These are phyloP conservation scores for Jatropha curcas DNA, from an alignment of 345 rosid species.

Conservation along the genomic window DNA sequence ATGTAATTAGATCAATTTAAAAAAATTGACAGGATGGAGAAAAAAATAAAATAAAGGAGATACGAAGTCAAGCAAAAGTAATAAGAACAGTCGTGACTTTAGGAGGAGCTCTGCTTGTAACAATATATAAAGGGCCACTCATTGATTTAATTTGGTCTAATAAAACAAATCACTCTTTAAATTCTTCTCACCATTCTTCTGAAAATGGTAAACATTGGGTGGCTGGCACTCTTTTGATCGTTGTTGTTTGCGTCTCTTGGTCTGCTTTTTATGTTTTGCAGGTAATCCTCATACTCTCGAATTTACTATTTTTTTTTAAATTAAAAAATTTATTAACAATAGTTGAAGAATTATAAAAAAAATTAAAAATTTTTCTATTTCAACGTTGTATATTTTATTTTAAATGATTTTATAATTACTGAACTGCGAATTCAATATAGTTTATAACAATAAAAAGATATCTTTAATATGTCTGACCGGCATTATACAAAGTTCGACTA, in stretches of 20 bases:
- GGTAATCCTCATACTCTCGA: slow-evolving; percentile 37
- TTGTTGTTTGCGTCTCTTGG: slow-evolving; percentile 71
- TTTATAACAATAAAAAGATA: slow-evolving; percentile 62
- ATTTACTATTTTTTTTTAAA: too few relatives aligned
- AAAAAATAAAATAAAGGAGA: slow-evolving; percentile 44
- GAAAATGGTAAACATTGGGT: slow-evolving; percentile 53
- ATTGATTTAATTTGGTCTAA: slow-evolving; percentile 43
- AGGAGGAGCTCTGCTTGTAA: slow-evolving; percentile 69
- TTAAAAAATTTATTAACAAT: too few relatives aligned
- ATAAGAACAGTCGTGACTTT: slow-evolving; percentile 59
- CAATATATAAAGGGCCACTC: slow-evolving; percentile 68
- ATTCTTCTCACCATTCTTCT: slow-evolving; percentile 16
- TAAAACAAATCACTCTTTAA: slow-evolving; percentile 25
- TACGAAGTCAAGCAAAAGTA: slow-evolving; percentile 59
- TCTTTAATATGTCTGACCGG: slow-evolving; percentile 67
- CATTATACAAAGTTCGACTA: slow-evolving; percentile 48
- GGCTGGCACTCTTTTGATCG: slow-evolving; percentile 59
- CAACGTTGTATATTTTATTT: too few relatives aligned
- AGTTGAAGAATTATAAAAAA: too few relatives aligned
- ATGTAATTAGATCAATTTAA: too few relatives aligned
- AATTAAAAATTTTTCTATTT: too few relatives aligned
- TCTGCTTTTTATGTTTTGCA: slow-evolving; percentile 64
- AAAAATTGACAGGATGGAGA: slow-evolving; percentile 47
- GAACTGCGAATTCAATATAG: too few relatives aligned
- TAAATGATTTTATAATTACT: too few relatives aligned